Evolutionary conservation across 2,329 filamentous ascomycete genomes (phyloP), one percentile per base, ranked within the genome.

Genomic region (Penicillium sp.): DNA sequence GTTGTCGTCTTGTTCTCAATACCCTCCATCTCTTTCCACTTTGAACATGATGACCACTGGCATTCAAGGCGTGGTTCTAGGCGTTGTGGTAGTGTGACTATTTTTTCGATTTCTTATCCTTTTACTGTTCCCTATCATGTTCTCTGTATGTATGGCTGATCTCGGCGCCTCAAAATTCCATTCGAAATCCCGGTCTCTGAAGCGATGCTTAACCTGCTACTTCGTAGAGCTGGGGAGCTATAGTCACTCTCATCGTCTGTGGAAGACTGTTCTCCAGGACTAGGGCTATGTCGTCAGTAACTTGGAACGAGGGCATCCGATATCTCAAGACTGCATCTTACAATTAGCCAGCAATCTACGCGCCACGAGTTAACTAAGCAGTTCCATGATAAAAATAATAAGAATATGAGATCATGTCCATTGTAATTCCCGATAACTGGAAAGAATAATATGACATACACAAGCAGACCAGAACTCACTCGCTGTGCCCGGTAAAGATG

Each of bases 401-500:
- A 16, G 27, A 42, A 49, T 51, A 33, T 43, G 40, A 53, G 28
- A 48, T 53, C 49, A 51, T 59, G 49, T 61, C 50, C 52, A 58
- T 60, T 57, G 52, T 45, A 39, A 47, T 52, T 54, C 47, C 39
- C 45, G 36, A 40, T 25, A 8, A 51, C 31, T 43, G 44, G 44
- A 48, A 42, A 30, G 35, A 38, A 57, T 53, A 53, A 54, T 55
- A 53, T 52, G 53, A 58, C 55, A 58, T 56, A 59, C 49, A 58
- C 43, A 58, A 56, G 46, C 41, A 49, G 45, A 54, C 56, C 57
- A 59, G 44, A 60, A 61, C 58, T 60, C 59, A 60, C 58, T 54
- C 59, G 59, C 59, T 61, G 58, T 62, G 58, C 60, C 56, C 53
- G 52, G 10, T 43, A 53, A 52, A 11, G 46, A 57, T 60, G 56